Base-by-base conservation (phyloP, 192 early-diverging fungal genomes). In the Backusella australiensis region DNA sequence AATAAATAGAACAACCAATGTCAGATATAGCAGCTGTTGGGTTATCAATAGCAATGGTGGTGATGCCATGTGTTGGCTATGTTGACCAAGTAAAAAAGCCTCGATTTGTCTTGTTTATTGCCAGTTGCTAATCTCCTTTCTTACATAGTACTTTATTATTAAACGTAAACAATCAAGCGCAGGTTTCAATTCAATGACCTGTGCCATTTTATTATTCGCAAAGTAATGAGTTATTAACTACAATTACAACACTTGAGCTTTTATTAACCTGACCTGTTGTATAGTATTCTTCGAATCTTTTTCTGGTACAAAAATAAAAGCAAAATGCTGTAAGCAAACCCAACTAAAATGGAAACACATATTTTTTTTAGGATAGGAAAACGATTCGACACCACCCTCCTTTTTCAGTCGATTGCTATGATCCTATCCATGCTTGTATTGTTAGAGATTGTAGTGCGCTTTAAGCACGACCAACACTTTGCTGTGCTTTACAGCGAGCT, bases 21-120 rank as follows among this genome's bases (percentile, higher is more conserved):
- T 0, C 44, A 34, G 35, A 32, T 19, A 41, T 76, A 35, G 29
- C 42, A 75, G 15, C 14, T 29, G 34, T 46, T 17, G 74, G 34
- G 26, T 73, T 89, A 41, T 82, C 82, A 17, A 56, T 85, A 21
- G 80, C 82, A 32, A 90, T 90, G 89, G 84, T 87, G 7, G 49
- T 87, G 41, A 87, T 87, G 1, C 89, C 89, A 32, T 85, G 88
- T 32, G 75, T 84, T 1, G 89, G 89, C 32, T 90, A 90, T 80
- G 78, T 90, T 70, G 87, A 90, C 67, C 80, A 81, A 71, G 80
- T 81, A 81, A 56, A n/a, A n/a, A 26, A 11, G 34, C 15, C 35
- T 26, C 36, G 39, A 46, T n/a, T 49, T 53, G 14, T 29, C 26
- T 3, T 9, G 9, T 34, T 7, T 56, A 32, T 29, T 63, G 46